Conservation (phyloP, 1,284 basidiomycete species). For the Ceraceosorus guamensis region DNA sequence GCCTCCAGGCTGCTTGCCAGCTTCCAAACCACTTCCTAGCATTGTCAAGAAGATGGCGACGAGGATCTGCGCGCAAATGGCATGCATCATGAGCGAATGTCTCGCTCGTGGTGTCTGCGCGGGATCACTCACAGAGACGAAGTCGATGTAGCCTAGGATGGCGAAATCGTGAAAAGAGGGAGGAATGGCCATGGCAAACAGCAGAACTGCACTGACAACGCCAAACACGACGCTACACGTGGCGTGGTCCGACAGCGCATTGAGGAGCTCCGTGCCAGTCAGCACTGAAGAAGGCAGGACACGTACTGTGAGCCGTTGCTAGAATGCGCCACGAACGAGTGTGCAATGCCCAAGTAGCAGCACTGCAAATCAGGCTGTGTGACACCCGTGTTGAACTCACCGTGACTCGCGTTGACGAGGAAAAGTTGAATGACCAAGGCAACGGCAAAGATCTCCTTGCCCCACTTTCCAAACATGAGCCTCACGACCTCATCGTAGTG, state of each 20-base stretch:
- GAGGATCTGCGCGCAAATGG: conserved; percentile 32
- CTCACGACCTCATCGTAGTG: conserved; percentile 33
- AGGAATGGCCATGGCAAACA: conserved; percentile 34
- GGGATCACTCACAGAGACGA: no score
- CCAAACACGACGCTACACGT: conserved; percentile 34
- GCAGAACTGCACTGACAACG: conserved; percentile 34
- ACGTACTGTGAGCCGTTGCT: no score
- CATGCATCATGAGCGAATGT: no score
- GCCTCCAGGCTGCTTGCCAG: conserved; percentile 11
- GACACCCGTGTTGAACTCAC: conserved; percentile 12
- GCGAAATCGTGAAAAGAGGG: conserved; percentile 36
- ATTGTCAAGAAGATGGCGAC: conserved; percentile 34
- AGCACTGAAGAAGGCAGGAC: no score
- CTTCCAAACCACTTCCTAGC: conserved; percentile 30
- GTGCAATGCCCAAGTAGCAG: no score
- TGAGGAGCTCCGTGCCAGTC: conserved; percentile 35
- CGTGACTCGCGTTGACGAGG: conserved; percentile 5
- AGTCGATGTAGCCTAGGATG: conserved; percentile 40
- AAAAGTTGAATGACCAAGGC: conserved; percentile 34
- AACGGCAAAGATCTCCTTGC: conserved; percentile 25
- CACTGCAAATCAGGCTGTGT: no score
- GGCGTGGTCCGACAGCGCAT: conserved; percentile 24
- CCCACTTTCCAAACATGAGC: conserved; percentile 29
- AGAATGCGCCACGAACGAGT: no score
- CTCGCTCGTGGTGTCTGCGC: no score